Evolutionary conservation across 192 early-diverging fungal genomes (phyloP).

Genomic region (Mortierella claussenii): DNA sequence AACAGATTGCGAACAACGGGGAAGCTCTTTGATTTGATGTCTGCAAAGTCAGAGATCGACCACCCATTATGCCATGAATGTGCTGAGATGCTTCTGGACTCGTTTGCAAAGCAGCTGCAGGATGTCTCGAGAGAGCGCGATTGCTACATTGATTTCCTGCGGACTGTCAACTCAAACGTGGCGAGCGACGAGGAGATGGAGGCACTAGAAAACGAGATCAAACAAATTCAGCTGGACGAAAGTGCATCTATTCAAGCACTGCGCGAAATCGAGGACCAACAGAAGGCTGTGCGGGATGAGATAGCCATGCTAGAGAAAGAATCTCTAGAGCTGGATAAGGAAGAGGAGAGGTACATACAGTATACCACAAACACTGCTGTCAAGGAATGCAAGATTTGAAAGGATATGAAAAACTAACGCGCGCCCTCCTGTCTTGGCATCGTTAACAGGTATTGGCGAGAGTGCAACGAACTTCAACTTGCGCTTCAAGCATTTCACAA

Average conservation of each 20-base stretch:
- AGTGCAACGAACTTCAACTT: conserved; percentile 78
- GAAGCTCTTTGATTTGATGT: conserved; percentile 82
- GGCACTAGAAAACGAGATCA: conserved; percentile 64
- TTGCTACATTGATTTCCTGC: conserved; percentile 79
- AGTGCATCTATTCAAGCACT: conserved; percentile 56
- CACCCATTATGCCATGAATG: conserved; percentile 95
- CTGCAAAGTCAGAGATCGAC: conserved; percentile 74
- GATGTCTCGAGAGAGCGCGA: conserved; percentile 80
- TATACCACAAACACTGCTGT: too few species aligned
- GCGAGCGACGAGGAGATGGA: conserved; percentile 61
- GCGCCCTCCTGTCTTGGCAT: not conserved
- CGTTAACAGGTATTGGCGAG: conserved; percentile 66
- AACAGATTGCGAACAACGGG: conserved; percentile 71
- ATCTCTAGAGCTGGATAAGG: conserved; percentile 60
- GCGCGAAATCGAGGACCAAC: conserved; percentile 58
- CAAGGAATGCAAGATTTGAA: too few species aligned
- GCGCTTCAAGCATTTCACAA: conserved; percentile 72
- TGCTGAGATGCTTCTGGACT: conserved; percentile 78
- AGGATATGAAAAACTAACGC: too few species aligned
- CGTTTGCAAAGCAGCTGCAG: conserved; percentile 73
- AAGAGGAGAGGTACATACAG: conserved; percentile 73
- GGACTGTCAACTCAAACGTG: conserved; percentile 64
- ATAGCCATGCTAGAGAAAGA: conserved; percentile 64
- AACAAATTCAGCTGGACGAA: conserved; percentile 54
- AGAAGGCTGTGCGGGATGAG: conserved; percentile 58